Evolutionary conservation across 805 yeast species (phyloP), one percentile per base, ranked within the genome.

Genomic region (Scheffersomyces coipomensis): DNA sequence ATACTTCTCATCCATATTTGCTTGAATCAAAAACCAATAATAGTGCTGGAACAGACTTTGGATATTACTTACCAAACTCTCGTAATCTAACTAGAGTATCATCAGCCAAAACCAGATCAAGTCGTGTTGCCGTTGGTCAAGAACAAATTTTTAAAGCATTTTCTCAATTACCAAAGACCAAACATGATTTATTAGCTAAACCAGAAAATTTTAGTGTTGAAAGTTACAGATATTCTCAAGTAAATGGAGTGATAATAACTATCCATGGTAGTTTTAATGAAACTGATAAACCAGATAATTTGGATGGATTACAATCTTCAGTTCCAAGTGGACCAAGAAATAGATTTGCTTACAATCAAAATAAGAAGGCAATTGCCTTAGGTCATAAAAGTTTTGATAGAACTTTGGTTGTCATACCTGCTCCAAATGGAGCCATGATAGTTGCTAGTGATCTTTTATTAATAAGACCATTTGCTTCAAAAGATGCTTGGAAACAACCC

Each of bases 231-330:
- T 76, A 72, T 40, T 81, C 87, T 6, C 81, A 77, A 34, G 76
- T 89, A 21, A 77, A 81, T 37, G 97, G 96, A 5, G 79, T 93
- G 52, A 71, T 86, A 53, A 76, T 91, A 33, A 71, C 80, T 0
- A 63, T 91, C 12, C 99, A 93, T 64, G 99, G 99, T 4, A 82
- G 78, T 42, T 91, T 79, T 55, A 81, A 79, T 36, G 98, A 93
- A 61, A 58, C 64, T 17, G 81, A 68, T 0, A 71, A 68, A 16
- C 88, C 90, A 1, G 76, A 73, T 17, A 58, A 56, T 29, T 23
- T 45, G 9, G 65, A 56, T 8, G 55, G 49, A 13, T 32, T 46
- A 12, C 27, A 33, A 13, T 18, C 35, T 29, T 23, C 23, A 13
- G 45, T 47, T 3, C 47, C 49, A 8, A 43, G 26, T 11, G 47